Percentiles rank a stretch among this genome's conserved stretches.
These are phyloP conservation scores for Saccharomyces hybrid DNA, from an alignment of 1,139 yeast species.

Conservation along the genomic window DNA sequence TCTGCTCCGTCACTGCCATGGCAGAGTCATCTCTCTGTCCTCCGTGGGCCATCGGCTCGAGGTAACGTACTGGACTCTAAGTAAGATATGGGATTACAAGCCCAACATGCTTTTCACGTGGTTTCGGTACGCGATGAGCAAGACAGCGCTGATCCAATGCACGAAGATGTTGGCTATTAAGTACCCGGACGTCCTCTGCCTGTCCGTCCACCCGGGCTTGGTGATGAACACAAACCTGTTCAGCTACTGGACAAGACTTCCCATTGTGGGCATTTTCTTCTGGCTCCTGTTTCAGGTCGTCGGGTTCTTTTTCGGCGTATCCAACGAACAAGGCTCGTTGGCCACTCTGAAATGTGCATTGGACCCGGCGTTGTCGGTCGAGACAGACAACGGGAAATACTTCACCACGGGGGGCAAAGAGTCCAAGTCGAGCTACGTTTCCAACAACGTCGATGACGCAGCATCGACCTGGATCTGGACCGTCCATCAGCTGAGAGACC, in stretches of 20 bases:
- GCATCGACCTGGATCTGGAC: conserved; percentile 85
- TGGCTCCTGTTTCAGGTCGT: conserved; percentile 64
- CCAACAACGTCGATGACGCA: conserved; percentile 53
- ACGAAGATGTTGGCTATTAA: conserved; percentile 57
- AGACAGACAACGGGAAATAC: conserved; percentile 62
- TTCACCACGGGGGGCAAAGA: conserved; percentile 54
- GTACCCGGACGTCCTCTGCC: conserved; percentile 57
- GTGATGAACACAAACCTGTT: conserved; percentile 72
- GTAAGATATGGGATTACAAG: conserved; percentile 45
- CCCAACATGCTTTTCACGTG: conserved; percentile 70
- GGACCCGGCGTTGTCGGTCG: conserved; percentile 43
- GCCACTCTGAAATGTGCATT: conserved; percentile 61
- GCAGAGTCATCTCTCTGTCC: conserved; percentile 57
- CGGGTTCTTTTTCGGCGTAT: conserved; percentile 61
- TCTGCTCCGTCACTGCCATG: conserved; percentile 39
- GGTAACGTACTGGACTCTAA: conserved; percentile 43
- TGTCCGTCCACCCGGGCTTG: conserved; percentile 79
- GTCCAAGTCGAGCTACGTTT: conserved; percentile 49
- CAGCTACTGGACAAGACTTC: conserved; percentile 70
- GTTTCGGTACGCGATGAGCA: conserved; percentile 73
- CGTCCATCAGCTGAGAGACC: conserved; percentile 47
- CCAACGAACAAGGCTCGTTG: conserved; percentile 62
- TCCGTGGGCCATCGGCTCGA: conserved; percentile 64
- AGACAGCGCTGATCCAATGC: conserved; percentile 72
- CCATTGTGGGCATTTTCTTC: conserved; percentile 62